Evolutionary conservation across 306 rosid species (phyloP).

Genomic region (Vicia sativa): DNA sequence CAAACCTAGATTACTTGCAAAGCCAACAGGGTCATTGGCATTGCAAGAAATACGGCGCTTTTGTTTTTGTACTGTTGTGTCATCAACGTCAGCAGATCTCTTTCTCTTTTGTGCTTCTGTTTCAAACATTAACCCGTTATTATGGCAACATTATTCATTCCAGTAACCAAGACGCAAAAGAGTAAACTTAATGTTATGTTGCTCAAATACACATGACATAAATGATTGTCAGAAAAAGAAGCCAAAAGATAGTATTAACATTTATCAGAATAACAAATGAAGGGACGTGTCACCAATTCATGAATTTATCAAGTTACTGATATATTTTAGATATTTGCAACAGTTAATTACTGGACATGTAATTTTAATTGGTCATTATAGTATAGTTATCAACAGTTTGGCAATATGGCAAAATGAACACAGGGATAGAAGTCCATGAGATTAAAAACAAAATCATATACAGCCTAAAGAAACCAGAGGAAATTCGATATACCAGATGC

Average conservation of each 20-base stretch:
- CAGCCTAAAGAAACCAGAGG: constrained; percentile 13
- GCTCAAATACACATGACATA: constrained; percentile 18
- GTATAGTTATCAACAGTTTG: constrained; percentile 7
- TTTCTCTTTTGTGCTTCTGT: constrained; percentile 58
- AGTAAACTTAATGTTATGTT: constrained; percentile 16
- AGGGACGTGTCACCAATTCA: constrained; percentile 26
- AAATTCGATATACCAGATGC: constrained; percentile 14
- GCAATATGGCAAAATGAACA: constrained; percentile 24
- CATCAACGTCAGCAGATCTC: constrained; percentile 41
- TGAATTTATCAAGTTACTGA: constrained; percentile 23
- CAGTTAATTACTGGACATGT: background rate
- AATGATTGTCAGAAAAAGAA: constrained; percentile 27
- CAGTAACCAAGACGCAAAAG: constrained; percentile 17
- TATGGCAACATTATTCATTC: constrained; percentile 11
- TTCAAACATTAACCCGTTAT: constrained; percentile 31
- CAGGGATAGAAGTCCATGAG: constrained; percentile 21
- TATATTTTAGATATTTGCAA: constrained; percentile 9
- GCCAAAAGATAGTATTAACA: constrained; percentile 5
- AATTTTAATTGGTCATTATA: constrained; percentile 26
- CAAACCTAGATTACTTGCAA: constrained; percentile 39
- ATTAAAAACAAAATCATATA: constrained; percentile 11
- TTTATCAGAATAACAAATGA: constrained; percentile 10
- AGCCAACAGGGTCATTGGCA: constrained; percentile 31
- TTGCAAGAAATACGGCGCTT: constrained; percentile 41
- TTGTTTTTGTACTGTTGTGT: constrained; percentile 38